phyloP scores from a whole-genome alignment of 2,329 filamentous ascomycete species.

The Colletotrichum karsti region DNA sequence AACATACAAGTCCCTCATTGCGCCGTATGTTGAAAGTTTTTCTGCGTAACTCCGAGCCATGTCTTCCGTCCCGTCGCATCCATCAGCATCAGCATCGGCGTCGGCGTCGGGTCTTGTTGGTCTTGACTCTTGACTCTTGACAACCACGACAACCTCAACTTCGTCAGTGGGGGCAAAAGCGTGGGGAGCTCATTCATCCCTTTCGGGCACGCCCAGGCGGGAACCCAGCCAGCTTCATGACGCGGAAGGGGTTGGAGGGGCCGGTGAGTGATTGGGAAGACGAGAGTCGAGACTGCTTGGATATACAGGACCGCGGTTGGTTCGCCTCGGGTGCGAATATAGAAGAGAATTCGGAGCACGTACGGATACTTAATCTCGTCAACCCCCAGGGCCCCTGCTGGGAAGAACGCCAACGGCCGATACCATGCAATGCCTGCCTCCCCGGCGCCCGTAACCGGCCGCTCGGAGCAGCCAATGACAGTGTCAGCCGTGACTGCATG shows the following conservation, averaged over 20 bases:
- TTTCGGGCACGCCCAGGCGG: neutral
- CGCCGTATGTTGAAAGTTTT: too few relatives aligned
- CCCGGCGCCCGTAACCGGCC: neutral
- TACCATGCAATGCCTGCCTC: neutral
- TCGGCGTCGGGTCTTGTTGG: too few relatives aligned
- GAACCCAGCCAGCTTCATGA: neutral
- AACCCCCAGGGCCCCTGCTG: neutral
- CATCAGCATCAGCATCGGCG: too few relatives aligned
- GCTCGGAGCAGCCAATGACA: slow-evolving; percentile 11
- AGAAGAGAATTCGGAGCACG: too few relatives aligned
- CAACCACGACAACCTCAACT: neutral
- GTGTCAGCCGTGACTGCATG: slow-evolving; percentile 10
- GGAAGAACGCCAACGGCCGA: neutral
- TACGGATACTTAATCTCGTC: too few relatives aligned
- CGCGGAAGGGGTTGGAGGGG: neutral
- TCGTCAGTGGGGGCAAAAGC: neutral
- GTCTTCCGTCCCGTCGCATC: too few relatives aligned
- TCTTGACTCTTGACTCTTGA: too few relatives aligned
- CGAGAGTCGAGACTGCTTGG: too few relatives aligned
- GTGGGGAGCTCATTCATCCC: neutral
- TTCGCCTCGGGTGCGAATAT: too few relatives aligned
- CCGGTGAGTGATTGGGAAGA: neutral
- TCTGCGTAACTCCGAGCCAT: too few relatives aligned
- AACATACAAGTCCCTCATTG: too few relatives aligned
- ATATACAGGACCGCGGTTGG: too few relatives aligned